Percentiles rank a stretch among this genome's conserved stretches.
These are phyloP conservation scores for Ascochyta koolunga DNA, from an alignment of 2,329 filamentous ascomycete genomes.

Conservation along the genomic window DNA sequence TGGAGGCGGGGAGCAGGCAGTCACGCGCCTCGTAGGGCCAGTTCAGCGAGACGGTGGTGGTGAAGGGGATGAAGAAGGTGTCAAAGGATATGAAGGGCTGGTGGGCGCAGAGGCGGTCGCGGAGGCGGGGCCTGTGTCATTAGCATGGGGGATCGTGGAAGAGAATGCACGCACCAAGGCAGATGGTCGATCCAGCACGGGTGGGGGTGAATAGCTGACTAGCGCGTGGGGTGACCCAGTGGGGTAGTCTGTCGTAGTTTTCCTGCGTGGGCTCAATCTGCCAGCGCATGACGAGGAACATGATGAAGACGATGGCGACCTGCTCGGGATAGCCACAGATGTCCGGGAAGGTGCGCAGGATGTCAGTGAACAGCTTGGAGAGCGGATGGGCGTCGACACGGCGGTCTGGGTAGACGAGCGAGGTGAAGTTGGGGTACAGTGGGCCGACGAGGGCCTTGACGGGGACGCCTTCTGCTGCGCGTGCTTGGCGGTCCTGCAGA, in stretches of 20 bases:
- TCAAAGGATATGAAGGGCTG: conserved; percentile 71
- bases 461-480: conserved; percentile 68
- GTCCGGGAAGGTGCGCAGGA: conserved; percentile 81
- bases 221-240: conserved; percentile 71
- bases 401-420: conserved; percentile 73
- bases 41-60: conserved; percentile 75
- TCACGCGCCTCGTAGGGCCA: conserved; percentile 83
- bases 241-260: conserved; percentile 78
- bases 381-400: conserved; percentile 72
- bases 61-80: conserved; percentile 83
- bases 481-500: conserved; percentile 70
- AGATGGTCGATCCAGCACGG: conserved; percentile 84
- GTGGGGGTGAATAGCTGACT: conserved; percentile 72
- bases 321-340: conserved; percentile 80
- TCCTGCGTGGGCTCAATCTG: conserved; percentile 78
- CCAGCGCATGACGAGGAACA: conserved; percentile 87
- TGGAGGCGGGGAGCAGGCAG: conserved; percentile 62
- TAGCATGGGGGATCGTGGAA: conserved; percentile 7
- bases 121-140: conserved; percentile 66
- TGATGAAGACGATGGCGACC: conserved; percentile 79
- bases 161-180: conserved; percentile 62
- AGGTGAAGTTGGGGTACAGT: conserved; percentile 78
- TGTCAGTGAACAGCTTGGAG: conserved; percentile 84
- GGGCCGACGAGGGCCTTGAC: conserved; percentile 73
- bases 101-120: conserved; percentile 66